Conservation (phyloP, 257 asterid species). For the Parsonsia alboflavescens region DNA sequence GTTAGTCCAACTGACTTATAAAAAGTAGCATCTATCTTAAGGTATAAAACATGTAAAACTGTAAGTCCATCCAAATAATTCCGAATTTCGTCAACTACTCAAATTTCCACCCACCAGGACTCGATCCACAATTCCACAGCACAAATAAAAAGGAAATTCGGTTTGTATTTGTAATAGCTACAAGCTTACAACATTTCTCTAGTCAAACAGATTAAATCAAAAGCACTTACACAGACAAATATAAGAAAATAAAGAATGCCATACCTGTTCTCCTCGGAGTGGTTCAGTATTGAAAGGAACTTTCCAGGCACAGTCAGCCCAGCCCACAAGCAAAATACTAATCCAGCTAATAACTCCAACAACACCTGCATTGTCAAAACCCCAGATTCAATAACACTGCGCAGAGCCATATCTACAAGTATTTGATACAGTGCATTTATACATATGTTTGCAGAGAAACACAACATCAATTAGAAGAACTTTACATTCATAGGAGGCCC, state of each 20-base stretch:
- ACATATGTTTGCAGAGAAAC: no score
- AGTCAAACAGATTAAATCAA: not conserved
- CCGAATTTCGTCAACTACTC: not conserved
- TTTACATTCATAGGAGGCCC: slow-evolving; percentile 75
- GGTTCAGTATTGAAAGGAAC: slow-evolving; percentile 76
- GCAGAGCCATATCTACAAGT: not conserved
- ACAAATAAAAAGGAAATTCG: not conserved
- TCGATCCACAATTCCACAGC: not conserved
- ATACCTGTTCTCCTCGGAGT: slow-evolving; percentile 92
- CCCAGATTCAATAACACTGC: slow-evolving; percentile 15
- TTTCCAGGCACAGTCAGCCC: slow-evolving; percentile 84
- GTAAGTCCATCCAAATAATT: not conserved
- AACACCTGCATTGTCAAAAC: slow-evolving; percentile 62
- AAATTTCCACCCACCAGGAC: not conserved
- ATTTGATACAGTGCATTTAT: not conserved
- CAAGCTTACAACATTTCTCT: not conserved
- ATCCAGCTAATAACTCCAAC: slow-evolving; percentile 57
- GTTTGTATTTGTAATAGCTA: not conserved
- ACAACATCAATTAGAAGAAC: slow-evolving; percentile 6
- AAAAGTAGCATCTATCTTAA: not conserved
- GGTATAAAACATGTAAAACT: not conserved
- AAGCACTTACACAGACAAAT: not conserved
- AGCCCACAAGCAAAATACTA: slow-evolving; percentile 74
- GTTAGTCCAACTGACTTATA: no score
- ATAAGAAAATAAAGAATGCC: not conserved